phyloP scores from a whole-genome alignment of 1,139 yeast genomes.

The Saccharomyces hybrid region DNA sequence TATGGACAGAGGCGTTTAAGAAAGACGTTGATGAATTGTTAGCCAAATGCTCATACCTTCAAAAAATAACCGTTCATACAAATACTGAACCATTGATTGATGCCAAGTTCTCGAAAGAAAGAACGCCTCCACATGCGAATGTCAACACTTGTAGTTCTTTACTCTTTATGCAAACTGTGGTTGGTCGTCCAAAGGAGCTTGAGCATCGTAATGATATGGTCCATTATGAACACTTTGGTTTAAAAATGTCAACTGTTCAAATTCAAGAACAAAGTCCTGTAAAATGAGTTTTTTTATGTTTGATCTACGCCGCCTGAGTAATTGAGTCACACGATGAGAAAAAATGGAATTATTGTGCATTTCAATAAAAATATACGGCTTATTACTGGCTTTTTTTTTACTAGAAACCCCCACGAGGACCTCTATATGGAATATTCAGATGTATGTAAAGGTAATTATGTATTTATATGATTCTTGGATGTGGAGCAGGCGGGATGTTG shows the following conservation, averaged over 20 bases:
- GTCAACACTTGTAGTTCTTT: conserved; percentile 29
- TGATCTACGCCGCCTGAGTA: not conserved
- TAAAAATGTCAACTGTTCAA: conserved; percentile 28
- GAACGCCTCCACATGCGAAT: conserved; percentile 25
- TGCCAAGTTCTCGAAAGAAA: conserved; percentile 18
- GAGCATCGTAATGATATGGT: conserved; percentile 20
- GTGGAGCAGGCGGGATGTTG: not conserved
- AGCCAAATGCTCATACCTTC: conserved; percentile 10
- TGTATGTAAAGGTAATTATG: not conserved
- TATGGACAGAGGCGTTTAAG: conserved; percentile 22
- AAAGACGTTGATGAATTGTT: conserved; percentile 19
- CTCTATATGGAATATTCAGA: not conserved
- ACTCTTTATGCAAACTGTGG: conserved; percentile 26
- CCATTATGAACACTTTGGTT: conserved; percentile 31
- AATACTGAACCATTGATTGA: conserved; percentile 21
- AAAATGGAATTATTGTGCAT: not conserved
- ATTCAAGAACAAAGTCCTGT: conserved; percentile 8
- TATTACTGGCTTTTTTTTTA: not conserved
- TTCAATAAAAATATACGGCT: too few relatives aligned
- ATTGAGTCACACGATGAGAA: not conserved
- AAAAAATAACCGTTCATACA: conserved; percentile 19
- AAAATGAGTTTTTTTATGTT: not conserved
- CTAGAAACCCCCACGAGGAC: not conserved
- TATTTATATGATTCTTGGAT: not conserved
- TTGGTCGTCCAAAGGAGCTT: conserved; percentile 16